Percentiles rank a stretch among this genome's conserved stretches.
Evolutionary conservation across 495 filamentous ascomycete genomes (phyloP).

Genomic region (Staphylotrichum tortipilum): DNA sequence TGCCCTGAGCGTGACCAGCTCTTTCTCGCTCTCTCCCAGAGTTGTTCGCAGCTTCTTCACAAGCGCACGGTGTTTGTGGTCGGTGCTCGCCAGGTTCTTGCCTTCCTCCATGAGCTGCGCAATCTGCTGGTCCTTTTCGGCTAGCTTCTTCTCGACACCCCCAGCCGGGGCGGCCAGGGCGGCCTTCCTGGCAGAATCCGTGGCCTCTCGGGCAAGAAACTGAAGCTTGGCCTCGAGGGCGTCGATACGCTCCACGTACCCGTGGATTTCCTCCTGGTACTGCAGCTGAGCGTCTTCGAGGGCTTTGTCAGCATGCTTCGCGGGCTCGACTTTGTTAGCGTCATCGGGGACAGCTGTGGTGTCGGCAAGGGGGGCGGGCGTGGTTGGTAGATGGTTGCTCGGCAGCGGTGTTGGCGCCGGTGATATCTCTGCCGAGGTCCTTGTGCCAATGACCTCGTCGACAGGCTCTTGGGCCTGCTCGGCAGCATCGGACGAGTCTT

Average conservation of each 20-base stretch:
- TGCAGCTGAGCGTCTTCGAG: constrained; percentile 52
- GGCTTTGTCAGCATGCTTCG: constrained; percentile 41
- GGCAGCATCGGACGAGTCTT: neutral
- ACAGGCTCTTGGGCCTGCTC: neutral
- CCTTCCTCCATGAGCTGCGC: constrained; percentile 86
- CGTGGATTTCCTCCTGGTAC: constrained; percentile 70
- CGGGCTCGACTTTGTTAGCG: neutral
- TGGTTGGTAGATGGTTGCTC: neutral
- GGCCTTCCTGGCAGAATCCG: constrained; percentile 59
- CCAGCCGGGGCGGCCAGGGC: constrained; percentile 52
- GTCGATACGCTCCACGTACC: constrained; percentile 84
- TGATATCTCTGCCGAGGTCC: neutral
- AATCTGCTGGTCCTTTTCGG: constrained; percentile 85
- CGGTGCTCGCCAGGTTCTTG: constrained; percentile 75
- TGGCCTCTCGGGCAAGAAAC: constrained; percentile 71
- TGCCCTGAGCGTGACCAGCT: constrained; percentile 50
- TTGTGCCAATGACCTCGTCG: constrained; percentile 1
- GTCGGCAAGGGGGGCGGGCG: neutral
- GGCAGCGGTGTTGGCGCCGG: neutral
- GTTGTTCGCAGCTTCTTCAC: constrained; percentile 74
- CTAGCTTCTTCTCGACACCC: constrained; percentile 64
- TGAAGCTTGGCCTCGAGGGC: constrained; percentile 83
- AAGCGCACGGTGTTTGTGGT: constrained; percentile 70
- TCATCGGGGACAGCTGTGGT: neutral
- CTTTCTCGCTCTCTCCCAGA: constrained; percentile 54